Base-by-base conservation (phyloP, 306 rosid genomes). In the Mimosa bimucronata region DNA sequence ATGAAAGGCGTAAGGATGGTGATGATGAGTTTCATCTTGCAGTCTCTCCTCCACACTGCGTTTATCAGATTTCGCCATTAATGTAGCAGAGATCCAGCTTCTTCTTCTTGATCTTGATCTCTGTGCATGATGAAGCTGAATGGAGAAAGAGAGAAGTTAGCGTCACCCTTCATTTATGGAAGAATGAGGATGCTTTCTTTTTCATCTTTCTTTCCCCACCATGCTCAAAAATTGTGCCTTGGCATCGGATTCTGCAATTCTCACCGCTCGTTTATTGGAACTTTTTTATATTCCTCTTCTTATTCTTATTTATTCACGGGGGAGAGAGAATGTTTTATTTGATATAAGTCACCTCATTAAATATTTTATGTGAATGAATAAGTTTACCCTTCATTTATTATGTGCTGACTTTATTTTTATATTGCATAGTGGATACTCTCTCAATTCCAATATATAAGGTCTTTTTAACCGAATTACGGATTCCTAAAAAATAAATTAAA, bases 1-100 rank as follows among this genome's bases (percentile, higher is more conserved):
- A 79, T 92, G 96, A 77, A 95, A 95, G 1, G 98, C 95, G 66
- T 91, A 87, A 0, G 98, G 98, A 71, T 95, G 92, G 60, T 88
- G 97, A n/a, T n/a, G n/a, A n/a, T n/a, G n/a, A 77, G 88, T 84
- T 40, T 85, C 83, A 48, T 28, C 79, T 68, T 58, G 82, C 42
- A 58, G 74, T 37, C 58, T 66, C 26, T 53, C 72, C 67, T 78
- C 75, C 30, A 6, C 1, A 19, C 19, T 77, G 16, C 65, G 16
- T 45, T 70, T 73, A 21, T 4, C 34, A 67, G 29, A 26, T 34
- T 77, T 78, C 9, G 86, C 91, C 92, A 91, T 89, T 55, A 80
- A 81, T 73, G 57, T 48, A 26, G 53, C 53, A 34, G 55, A 80
- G 60, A 76, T 29, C 81, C 81, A 34, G 19, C 28, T 40, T 80